These are phyloP conservation scores for Vigna mungo DNA, from an alignment of 306 rosid species.

Conservation along the genomic window DNA sequence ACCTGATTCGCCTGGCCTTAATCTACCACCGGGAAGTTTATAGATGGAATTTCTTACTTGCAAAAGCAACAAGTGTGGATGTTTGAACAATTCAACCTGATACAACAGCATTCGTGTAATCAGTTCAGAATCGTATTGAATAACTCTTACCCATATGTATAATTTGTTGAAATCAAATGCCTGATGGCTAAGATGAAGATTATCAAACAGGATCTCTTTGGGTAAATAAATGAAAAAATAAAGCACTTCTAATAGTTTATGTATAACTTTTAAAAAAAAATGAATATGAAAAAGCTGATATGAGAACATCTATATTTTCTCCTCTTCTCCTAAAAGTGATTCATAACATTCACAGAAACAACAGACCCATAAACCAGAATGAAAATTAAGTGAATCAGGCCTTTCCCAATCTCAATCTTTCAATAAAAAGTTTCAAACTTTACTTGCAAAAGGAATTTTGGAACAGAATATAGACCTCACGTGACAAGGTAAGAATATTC, in stretches of 20 bases:
- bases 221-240: too few relatives aligned
- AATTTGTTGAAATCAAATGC: neutral
- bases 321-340: too few relatives aligned
- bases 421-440: neutral
- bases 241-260: too few relatives aligned
- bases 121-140: conserved; percentile 27
- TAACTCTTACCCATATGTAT: neutral
- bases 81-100: conserved; percentile 94
- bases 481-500: neutral
- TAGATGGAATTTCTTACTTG: conserved; percentile 78
- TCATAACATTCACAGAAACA: too few relatives aligned
- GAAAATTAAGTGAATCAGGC: conserved; percentile 13
- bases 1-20: conserved; percentile 93
- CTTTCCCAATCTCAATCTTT: conserved; percentile 6
- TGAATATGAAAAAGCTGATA: too few relatives aligned
- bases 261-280: too few relatives aligned
- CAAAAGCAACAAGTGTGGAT: conserved; percentile 82
- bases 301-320: too few relatives aligned
- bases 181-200: neutral
- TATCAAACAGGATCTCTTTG: neutral
- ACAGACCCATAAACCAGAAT: conserved; percentile 4
- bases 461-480: neutral
- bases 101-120: conserved; percentile 28
- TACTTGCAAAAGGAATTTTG: neutral
- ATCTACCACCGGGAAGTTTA: conserved; percentile 93